Conservation (phyloP, 331 rosid species). For the Quercus tomentella region DNA sequence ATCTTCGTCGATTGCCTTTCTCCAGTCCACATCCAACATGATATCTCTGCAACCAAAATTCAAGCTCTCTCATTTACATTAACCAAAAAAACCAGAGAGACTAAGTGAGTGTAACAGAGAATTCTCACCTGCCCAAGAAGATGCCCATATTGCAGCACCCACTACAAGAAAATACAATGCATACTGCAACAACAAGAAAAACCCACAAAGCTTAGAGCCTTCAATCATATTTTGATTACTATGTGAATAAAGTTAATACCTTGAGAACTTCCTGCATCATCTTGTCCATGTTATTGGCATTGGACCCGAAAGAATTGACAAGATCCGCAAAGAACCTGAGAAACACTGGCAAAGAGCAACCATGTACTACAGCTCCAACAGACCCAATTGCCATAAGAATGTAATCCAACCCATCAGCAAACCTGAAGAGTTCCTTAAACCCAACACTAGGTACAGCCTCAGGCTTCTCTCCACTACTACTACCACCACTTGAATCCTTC, state of each 20-base stretch:
- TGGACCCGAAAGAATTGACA: constrained; percentile 90
- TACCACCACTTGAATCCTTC: constrained; percentile 28
- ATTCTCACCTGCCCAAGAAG: constrained; percentile 94
- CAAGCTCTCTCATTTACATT: constrained; percentile 14
- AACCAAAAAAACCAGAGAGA: background rate
- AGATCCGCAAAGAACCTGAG: constrained; percentile 98
- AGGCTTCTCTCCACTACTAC: constrained; percentile 36
- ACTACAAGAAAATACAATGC: constrained; percentile 95
- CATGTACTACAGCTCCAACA: constrained; percentile 85
- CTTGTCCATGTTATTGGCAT: constrained; percentile 73
- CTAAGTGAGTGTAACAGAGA: background rate
- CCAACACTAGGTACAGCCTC: constrained; percentile 52
- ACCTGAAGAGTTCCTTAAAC: constrained; percentile 73
- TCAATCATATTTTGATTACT: constrained; percentile 11
- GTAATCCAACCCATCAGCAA: constrained; percentile 89
- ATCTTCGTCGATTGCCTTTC: constrained; percentile 92
- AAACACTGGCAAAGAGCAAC: constrained; percentile 87
- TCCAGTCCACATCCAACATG: constrained; percentile 99
- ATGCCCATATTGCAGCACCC: constrained; percentile 99
- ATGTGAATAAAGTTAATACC: constrained; percentile 36
- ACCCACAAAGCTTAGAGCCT: background rate
- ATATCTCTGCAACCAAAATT: constrained; percentile 68
- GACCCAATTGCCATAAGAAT: constrained; percentile 83
- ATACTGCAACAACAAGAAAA: constrained; percentile 48
- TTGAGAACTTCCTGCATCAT: constrained; percentile 90